These are phyloP conservation scores for Cryptococcus jaspeensis DNA, from an alignment of 1,284 basidiomycete species.

Conservation along the genomic window DNA sequence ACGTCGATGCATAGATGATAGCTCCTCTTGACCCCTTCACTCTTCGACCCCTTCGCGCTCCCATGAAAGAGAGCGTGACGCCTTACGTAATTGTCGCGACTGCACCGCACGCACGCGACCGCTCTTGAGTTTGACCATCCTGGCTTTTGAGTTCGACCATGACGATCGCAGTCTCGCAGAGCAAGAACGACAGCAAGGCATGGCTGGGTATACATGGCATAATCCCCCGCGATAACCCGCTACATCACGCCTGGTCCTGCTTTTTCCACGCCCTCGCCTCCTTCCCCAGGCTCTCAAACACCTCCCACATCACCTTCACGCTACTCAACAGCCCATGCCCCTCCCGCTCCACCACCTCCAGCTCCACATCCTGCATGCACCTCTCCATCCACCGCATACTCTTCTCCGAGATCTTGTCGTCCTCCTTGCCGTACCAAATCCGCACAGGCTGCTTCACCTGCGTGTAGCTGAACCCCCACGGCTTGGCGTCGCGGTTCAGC, in stretches of 20 bases:
- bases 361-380: constrained; percentile 62
- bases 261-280: constrained; percentile 29
- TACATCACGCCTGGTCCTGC: neutral
- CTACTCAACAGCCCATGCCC: constrained; percentile 92
- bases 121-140: too few relatives aligned
- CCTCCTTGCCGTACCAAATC: constrained; percentile 90
- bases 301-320: constrained; percentile 80
- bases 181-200: too few relatives aligned
- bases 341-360: constrained; percentile 80
- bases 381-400: constrained; percentile 87
- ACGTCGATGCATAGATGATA: too few relatives aligned
- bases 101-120: too few relatives aligned
- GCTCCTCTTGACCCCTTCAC: too few relatives aligned
- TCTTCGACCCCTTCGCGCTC: too few relatives aligned
- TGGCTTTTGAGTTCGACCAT: too few relatives aligned
- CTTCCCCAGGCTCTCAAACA: constrained; percentile 62
- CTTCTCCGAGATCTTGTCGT: constrained; percentile 87
- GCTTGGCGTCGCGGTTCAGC: constrained; percentile 64
- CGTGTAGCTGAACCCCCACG: constrained; percentile 53
- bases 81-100: too few relatives aligned
- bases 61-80: too few relatives aligned
- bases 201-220: too few relatives aligned
- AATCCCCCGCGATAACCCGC: too few relatives aligned
- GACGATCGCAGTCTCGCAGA: too few relatives aligned
- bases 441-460: constrained; percentile 75